These are phyloP conservation scores for Arxiozyma slooffiae DNA, from an alignment of 1,139 yeast species.

Conservation along the genomic window DNA sequence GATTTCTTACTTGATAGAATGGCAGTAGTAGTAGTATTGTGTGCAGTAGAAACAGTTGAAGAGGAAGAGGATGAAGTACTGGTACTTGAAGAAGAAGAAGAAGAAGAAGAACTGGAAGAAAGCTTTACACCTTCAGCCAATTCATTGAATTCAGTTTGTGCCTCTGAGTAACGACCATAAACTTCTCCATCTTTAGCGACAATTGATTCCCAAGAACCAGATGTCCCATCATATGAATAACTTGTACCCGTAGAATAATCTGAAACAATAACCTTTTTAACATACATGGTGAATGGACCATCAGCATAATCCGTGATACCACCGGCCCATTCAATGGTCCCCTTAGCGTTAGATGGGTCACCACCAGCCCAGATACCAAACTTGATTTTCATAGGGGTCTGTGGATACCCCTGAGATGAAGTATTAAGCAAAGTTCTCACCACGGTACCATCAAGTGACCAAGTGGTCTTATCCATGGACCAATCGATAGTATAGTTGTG, in stretches of 20 bases:
- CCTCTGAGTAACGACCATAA: conserved; percentile 49
- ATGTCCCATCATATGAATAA: conserved; percentile 48
- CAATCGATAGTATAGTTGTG: conserved; percentile 80
- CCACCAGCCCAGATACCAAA: conserved; percentile 82
- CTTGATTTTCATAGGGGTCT: conserved; percentile 62
- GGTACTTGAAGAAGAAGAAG: conserved; percentile 10
- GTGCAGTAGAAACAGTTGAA: conserved; percentile 7
- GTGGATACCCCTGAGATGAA: conserved; percentile 59
- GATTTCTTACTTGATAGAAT: conserved; percentile 2
- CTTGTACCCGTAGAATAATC: conserved; percentile 75
- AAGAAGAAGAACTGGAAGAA: conserved; percentile 10
- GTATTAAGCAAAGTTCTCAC: conserved; percentile 50
- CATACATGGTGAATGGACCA: conserved; percentile 62
- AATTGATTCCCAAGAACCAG: conserved; percentile 65
- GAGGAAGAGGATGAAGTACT: conserved; percentile 7
- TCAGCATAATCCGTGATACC: conserved; percentile 56
- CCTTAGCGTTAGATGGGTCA: conserved; percentile 51
- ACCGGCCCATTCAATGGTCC: conserved; percentile 82
- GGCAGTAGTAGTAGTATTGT: conserved; percentile 6
- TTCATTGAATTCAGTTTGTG: conserved; percentile 39
- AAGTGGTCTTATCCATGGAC: conserved; percentile 51
- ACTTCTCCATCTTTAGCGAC: conserved; percentile 53
- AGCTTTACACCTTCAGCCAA: conserved; percentile 31
- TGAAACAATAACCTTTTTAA: conserved; percentile 50
- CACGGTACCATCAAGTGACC: conserved; percentile 52